Base-by-base conservation (phyloP, 192 early-diverging fungal genomes). In the Backusella parvicylindrica region DNA sequence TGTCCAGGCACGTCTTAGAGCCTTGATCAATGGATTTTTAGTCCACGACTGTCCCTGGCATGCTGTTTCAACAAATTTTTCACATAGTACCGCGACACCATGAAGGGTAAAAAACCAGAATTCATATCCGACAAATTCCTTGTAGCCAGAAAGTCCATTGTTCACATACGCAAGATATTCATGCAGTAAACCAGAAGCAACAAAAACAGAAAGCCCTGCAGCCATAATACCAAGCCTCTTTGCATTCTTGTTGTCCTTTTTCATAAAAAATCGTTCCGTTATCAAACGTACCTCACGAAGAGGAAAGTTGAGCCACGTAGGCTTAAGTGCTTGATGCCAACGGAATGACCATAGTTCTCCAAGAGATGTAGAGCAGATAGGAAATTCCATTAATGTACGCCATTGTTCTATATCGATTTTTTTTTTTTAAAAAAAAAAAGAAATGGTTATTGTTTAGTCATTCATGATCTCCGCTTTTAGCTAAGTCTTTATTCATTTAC, bases 271-370 rank as follows among this genome's bases (percentile, higher is more conserved):
- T 30, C 68, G 68, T 18, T 43, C 68, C 12, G 68, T 70, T 30
- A 47, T 28, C 15, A 70, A 23, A 70, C 68, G 38, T 13, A 70
- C 68, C 18, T 37, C 37, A 43, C 40, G 38, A 31, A 70, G 40
- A 70, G 68, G 68, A 30, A 70, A 70, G 23, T 37, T 41, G 23
- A 70, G 40, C 68, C 68, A 70, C 15, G 68, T 70, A 23, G 68
- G 40, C 40, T 70, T 70, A 9, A 70, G 40, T 18, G 28, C 18
- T 31, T 41, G 41, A 70, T 72, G 71, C 71, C 71, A 72, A 15
- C 71, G 71, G 33, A 21, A 28, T 16, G 71, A 53, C 71, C 71
- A 72, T 11, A 72, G 35, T n/a, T 72, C 50, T 38, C 56, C 53
- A n/a, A 72, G 35, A 1, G 71, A 63, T 1, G n/a, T 63, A 26